Evolutionary conservation across 1,284 basidiomycete species (phyloP).

Genomic region (Heterobasidion occidentale): DNA sequence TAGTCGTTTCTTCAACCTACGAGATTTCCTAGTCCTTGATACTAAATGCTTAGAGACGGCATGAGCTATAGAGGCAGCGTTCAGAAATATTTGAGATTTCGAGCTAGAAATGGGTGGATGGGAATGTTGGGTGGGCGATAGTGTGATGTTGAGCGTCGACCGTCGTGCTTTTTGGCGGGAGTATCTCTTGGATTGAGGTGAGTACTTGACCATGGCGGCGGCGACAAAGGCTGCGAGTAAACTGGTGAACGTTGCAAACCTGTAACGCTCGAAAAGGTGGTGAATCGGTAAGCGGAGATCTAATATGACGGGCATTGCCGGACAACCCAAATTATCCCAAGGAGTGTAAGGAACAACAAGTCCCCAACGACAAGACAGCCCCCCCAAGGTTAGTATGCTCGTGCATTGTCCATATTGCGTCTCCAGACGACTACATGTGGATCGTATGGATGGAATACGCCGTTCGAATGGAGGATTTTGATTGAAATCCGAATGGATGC

Average conservation of each 20-base stretch:
- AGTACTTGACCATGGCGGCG: slow-evolving; percentile 10
- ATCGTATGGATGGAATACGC: slow-evolving; percentile 10
- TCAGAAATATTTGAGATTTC: background rate
- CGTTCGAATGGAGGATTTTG: slow-evolving; percentile 12
- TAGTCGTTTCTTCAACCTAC: slow-evolving; percentile 11
- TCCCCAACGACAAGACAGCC: slow-evolving; percentile 11
- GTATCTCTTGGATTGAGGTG: slow-evolving; percentile 7
- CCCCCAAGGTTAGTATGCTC: slow-evolving; percentile 29
- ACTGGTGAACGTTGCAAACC: background rate
- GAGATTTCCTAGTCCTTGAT: slow-evolving; percentile 7
- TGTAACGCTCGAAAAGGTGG: background rate
- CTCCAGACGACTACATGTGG: slow-evolving; percentile 12
- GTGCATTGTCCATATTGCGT: slow-evolving; percentile 10
- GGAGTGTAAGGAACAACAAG: background rate
- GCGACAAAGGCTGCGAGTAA: background rate
- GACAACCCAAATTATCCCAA: slow-evolving; percentile 4
- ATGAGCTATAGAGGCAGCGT: background rate
- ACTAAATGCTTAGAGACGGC: slow-evolving; percentile 4
- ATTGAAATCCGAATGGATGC: slow-evolving; percentile 25
- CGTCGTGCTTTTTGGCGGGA: slow-evolving; percentile 9
- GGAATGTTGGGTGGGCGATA: background rate
- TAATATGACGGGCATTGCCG: slow-evolving; percentile 4
- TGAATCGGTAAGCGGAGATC: slow-evolving; percentile 2
- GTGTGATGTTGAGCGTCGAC: slow-evolving; percentile 1
- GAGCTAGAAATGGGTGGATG: background rate